Conservation (phyloP, 2,329 filamentous ascomycete genomes). For the Seiridium unicorne region DNA sequence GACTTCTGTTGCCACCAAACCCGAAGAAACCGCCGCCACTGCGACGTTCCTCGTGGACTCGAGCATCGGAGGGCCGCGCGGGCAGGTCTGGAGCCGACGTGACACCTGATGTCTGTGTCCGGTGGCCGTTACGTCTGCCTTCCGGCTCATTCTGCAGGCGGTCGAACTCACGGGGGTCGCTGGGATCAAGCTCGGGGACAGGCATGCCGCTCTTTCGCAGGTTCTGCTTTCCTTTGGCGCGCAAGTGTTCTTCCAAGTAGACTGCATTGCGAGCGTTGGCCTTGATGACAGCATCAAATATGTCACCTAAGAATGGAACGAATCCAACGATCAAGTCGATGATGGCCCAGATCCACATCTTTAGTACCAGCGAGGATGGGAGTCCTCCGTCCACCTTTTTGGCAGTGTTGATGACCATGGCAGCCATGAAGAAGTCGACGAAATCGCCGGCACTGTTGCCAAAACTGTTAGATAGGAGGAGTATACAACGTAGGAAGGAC, state of each 20-base stretch:
- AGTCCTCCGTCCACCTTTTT: slow-evolving; percentile 75
- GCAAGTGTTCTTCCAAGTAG: slow-evolving; percentile 65
- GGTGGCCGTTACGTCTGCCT: slow-evolving; percentile 11
- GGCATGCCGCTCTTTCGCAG: slow-evolving; percentile 45
- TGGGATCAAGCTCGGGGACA: slow-evolving; percentile 48
- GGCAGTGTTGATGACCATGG: slow-evolving; percentile 74
- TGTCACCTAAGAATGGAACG: slow-evolving; percentile 73
- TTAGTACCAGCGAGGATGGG: slow-evolving; percentile 54
- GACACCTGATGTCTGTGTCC: slow-evolving; percentile 22
- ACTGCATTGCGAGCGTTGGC: slow-evolving; percentile 77
- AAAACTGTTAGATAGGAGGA: slow-evolving; percentile 12
- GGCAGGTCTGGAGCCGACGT: slow-evolving; percentile 10
- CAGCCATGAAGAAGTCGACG: slow-evolving; percentile 69
- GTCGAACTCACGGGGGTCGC: slow-evolving; percentile 52
- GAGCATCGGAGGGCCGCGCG: slow-evolving; percentile 20
- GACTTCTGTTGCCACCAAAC: slow-evolving; percentile 26
- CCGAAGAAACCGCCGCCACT: slow-evolving; percentile 25
- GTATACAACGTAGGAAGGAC: neutral
- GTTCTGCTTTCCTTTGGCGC: slow-evolving; percentile 63
- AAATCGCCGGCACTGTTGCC: slow-evolving; percentile 67
- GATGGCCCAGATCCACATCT: slow-evolving; percentile 79
- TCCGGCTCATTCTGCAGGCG: slow-evolving; percentile 20
- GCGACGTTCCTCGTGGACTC: slow-evolving; percentile 19
- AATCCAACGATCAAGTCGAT: slow-evolving; percentile 74
- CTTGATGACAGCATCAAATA: slow-evolving; percentile 70